A percentile compares a stretch with the other conserved stretches of the same genome.
These are phyloP conservation scores for Pseudohalonectria lignicola DNA, from an alignment of 2,329 filamentous ascomycete genomes.

Conservation along the genomic window DNA sequence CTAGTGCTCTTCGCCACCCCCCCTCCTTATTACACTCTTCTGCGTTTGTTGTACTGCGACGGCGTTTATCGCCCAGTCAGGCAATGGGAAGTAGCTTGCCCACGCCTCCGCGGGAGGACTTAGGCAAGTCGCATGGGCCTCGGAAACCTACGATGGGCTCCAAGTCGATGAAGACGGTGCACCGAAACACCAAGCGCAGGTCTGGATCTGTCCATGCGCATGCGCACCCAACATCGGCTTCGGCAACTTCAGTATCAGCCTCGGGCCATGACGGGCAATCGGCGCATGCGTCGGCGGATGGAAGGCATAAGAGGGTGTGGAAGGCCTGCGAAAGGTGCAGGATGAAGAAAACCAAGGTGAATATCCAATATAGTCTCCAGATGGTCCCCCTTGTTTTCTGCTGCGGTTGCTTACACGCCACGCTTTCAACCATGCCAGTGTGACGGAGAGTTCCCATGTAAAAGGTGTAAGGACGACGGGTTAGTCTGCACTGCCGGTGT, in stretches of 20 bases:
- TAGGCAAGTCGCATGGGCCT: background rate
- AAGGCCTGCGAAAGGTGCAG: conserved; percentile 56
- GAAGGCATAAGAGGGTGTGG: conserved; percentile 53
- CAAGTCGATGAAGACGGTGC: background rate
- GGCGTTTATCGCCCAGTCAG: too few species aligned
- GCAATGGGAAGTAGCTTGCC: background rate
- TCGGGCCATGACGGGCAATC: too few species aligned
- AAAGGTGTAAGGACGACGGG: conserved; percentile 55
- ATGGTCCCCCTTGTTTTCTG: background rate
- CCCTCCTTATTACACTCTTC: too few species aligned
- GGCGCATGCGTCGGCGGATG: conserved; percentile 31
- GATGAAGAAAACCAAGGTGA: conserved; percentile 61
- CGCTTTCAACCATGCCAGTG: conserved; percentile 37
- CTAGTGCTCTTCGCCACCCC: too few species aligned
- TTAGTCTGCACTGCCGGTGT: conserved; percentile 52
- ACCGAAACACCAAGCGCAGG: background rate
- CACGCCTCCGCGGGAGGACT: background rate
- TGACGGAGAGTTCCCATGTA: conserved; percentile 55
- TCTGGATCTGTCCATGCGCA: background rate
- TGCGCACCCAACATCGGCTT: background rate
- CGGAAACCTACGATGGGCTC: background rate
- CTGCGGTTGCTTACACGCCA: conserved; percentile 8
- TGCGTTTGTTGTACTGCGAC: too few species aligned
- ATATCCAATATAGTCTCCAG: background rate
- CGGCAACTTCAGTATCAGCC: too few species aligned